Base-by-base conservation (phyloP, 768 basidiomycete genomes). In the Cantharellus cinnabarinus region DNA sequence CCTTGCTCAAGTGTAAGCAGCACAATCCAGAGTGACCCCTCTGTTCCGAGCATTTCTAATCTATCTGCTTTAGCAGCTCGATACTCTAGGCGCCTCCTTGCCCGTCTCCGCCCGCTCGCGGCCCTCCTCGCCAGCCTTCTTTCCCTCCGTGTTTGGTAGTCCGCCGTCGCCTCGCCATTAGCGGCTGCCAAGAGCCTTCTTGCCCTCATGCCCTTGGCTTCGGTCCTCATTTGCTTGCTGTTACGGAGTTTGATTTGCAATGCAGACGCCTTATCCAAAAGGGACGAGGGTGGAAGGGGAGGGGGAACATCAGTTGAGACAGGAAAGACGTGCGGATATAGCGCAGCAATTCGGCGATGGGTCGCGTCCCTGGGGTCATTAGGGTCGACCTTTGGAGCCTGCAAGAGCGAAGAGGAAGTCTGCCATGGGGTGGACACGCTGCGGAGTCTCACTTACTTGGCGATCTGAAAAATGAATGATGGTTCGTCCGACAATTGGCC, bases 221-320 rank as follows among this genome's bases (percentile, higher is more conserved):
- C 10, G 39, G 41, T 5, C 20, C 42, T 15, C 41, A 4, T 48
- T 1, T 42, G 4, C n/a, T 10, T 15, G 41, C 57, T n/a, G n/a
- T 51, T 57, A 39, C 57, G 55, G n/a, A 60, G 4, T 56, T 60
- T 60, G 37, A 57, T 42, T 29, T 14, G 14, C 3, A 57, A 10
- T 34, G 35, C 59, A 35, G 57, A 39, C 37, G 41, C 35, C 40
- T 58, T 58, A 44, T 56, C 59, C 57, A 60, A n/a, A 3, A 60
- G 5, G 39, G 42, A 54, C 41, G 41, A 34, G 55, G 59, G 59
- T 42, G 3, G 3, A 44, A 20, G 39, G 3, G 56, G 35, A 10
- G 59, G 55, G 7, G 59, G 59, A 2, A 60, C 5, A 34, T 56
- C 52, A 53, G 20, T 29, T 29, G 20, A 29, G 20, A 29, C 20